A percentile compares a stretch with the other conserved stretches of the same genome.
Evolutionary conservation across 2,329 filamentous ascomycete species (phyloP).

Genomic region (Drechslerella stenobrocha): DNA sequence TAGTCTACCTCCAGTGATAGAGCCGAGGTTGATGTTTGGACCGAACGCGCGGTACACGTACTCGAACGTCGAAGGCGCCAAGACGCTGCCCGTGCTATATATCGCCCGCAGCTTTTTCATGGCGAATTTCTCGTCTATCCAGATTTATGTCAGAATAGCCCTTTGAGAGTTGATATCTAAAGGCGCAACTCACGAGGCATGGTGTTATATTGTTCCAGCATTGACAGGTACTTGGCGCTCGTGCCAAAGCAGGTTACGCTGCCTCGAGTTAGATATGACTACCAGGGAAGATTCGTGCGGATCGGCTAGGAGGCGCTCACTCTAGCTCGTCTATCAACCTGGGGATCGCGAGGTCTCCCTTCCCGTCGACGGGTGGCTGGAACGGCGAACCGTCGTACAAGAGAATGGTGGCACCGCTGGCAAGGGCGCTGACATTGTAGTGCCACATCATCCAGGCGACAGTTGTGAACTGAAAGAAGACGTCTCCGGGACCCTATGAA

Average conservation of each 20-base stretch:
- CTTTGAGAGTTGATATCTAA: background rate
- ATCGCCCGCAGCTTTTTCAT: conserved; percentile 75
- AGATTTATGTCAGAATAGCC: conserved; percentile 3
- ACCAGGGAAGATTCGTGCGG: too few relatives aligned
- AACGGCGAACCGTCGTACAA: conserved; percentile 95
- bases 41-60: conserved; percentile 88
- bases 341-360: conserved; percentile 79
- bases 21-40: conserved; percentile 76
- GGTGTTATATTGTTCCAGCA: conserved; percentile 78
- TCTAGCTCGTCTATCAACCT: conserved; percentile 74
- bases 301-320: conserved; percentile 5
- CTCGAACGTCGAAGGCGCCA: conserved; percentile 88
- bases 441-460: conserved; percentile 91
- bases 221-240: conserved; percentile 86
- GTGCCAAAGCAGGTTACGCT: conserved; percentile 92
- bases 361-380: conserved; percentile 65
- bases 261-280: background rate
- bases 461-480: conserved; percentile 53
- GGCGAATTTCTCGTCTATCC: conserved; percentile 57
- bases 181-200: conserved; percentile 61
- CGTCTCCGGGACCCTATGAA: conserved; percentile 39
- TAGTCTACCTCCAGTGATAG: conserved; percentile 74
- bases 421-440: conserved; percentile 85
- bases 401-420: conserved; percentile 78
- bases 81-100: conserved; percentile 88